These are phyloP conservation scores for Cystobasidiopsis lactophilus DNA, from an alignment of 768 basidiomycete species.

Conservation along the genomic window DNA sequence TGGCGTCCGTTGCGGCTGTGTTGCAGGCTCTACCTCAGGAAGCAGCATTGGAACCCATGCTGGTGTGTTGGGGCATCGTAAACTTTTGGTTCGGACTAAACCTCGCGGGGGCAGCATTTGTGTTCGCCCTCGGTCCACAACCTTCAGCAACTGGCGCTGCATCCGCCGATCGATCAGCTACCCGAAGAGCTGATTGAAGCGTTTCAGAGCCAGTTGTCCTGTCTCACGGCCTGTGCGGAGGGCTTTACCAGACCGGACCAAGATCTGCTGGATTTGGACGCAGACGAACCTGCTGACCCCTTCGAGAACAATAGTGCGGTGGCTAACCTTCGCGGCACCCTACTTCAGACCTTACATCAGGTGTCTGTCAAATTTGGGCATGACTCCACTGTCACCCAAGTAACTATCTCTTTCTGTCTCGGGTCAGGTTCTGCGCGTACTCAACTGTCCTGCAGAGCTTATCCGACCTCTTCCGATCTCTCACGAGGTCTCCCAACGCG, in stretches of 20 bases:
- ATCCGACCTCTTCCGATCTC: slow-evolving; percentile 23
- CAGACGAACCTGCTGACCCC: slow-evolving; percentile 13
- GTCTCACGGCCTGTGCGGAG: slow-evolving; percentile 27
- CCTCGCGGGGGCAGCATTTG: not conserved
- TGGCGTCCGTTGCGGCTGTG: slow-evolving; percentile 28
- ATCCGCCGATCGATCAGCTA: not conserved
- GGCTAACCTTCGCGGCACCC: slow-evolving; percentile 19
- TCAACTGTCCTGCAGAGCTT: slow-evolving; percentile 13
- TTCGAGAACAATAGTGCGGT: slow-evolving; percentile 13
- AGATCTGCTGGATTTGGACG: slow-evolving; percentile 26
- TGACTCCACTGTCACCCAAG: slow-evolving; percentile 25
- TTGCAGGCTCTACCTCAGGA: slow-evolving; percentile 25
- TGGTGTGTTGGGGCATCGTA: slow-evolving; percentile 20
- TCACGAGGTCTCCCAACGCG: slow-evolving; percentile 22
- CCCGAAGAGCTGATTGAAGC: slow-evolving; percentile 20
- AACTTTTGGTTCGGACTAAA: not conserved
- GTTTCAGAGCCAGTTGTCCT: slow-evolving; percentile 22
- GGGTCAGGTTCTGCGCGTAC: not conserved
- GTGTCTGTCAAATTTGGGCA: slow-evolving; percentile 22
- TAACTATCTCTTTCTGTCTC: slow-evolving; percentile 18
- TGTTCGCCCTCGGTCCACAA: not conserved
- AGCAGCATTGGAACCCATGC: slow-evolving; percentile 24
- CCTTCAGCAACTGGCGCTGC: not conserved
- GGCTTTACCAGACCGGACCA: slow-evolving; percentile 27
- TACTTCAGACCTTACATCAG: slow-evolving; percentile 19